Evolutionary conservation across 2,329 filamentous ascomycete genomes (phyloP).

Genomic region (Ascochyta viciae-villosae): DNA sequence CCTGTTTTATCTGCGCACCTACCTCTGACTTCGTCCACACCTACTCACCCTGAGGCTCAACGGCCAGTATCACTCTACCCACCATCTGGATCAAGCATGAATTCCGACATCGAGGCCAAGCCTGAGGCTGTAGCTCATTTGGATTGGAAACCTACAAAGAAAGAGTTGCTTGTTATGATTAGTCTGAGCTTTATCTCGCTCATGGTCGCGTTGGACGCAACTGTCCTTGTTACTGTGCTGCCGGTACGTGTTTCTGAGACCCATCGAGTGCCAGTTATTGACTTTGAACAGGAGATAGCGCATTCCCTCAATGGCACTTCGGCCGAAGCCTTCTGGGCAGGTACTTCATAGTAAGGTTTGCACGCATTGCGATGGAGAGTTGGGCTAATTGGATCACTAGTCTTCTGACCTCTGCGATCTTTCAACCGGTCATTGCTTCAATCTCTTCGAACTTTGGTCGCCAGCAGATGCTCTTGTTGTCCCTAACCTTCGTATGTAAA

Average conservation of each 20-base stretch:
- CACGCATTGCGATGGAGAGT: no score
- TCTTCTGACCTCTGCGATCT: conserved; percentile 68
- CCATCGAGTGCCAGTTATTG: neutral
- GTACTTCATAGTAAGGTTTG: conserved; percentile 63
- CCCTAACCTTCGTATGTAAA: conserved; percentile 47
- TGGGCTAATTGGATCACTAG: neutral
- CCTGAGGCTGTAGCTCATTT: neutral
- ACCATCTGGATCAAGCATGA: conserved; percentile 8
- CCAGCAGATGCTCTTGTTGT: conserved; percentile 45
- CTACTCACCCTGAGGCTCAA: neutral
- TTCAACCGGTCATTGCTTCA: conserved; percentile 57
- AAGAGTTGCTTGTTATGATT: conserved; percentile 37
- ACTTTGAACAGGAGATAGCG: conserved; percentile 29
- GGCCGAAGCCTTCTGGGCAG: conserved; percentile 71
- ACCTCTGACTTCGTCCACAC: neutral
- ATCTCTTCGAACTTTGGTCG: conserved; percentile 60
- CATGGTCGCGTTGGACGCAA: conserved; percentile 42
- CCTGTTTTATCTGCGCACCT: neutral
- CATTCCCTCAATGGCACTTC: conserved; percentile 32
- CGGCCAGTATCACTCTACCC: conserved; percentile 8
- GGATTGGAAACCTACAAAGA: conserved; percentile 24
- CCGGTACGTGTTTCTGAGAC: conserved; percentile 24
- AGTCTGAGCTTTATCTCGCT: conserved; percentile 37
- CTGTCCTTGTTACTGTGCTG: conserved; percentile 37
- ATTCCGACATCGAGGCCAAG: conserved; percentile 22